Conservation (phyloP, 169 alveolate genomes). For the Plasmodium coatneyi region DNA sequence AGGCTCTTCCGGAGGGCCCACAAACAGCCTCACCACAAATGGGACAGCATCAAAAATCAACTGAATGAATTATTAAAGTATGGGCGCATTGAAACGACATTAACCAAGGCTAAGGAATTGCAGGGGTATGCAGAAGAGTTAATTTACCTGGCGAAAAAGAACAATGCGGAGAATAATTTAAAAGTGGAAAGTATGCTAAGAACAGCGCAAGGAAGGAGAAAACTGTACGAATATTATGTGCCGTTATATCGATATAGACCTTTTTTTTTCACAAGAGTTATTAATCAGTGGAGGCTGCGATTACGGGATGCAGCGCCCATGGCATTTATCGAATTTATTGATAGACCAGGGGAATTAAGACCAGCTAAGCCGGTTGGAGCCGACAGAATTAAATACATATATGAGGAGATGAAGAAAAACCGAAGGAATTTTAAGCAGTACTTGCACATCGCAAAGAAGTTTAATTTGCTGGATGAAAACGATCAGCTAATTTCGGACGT, state of each 20-base stretch:
- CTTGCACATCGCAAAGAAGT: constrained; percentile 80
- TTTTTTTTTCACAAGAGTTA: constrained; percentile 87
- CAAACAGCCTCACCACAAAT: constrained; percentile 89
- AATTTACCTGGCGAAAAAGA: constrained; percentile 86
- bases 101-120: constrained; percentile 89
- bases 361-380: constrained; percentile 91
- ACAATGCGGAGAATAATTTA: constrained; percentile 80
- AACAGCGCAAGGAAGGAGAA: constrained; percentile 88
- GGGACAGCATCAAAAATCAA: constrained; percentile 88
- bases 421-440: constrained; percentile 83
- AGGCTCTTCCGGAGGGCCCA: constrained; percentile 84
- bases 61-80: constrained; percentile 84
- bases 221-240: constrained; percentile 85
- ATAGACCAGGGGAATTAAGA: constrained; percentile 88
- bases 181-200: constrained; percentile 87
- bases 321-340: constrained; percentile 91
- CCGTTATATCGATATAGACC: constrained; percentile 87
- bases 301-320: constrained; percentile 88
- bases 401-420: constrained; percentile 78
- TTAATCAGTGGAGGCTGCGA: constrained; percentile 87
- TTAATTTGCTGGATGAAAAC: constrained; percentile 78
- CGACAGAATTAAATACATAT: constrained; percentile 75
- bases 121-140: constrained; percentile 92
- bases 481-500: constrained; percentile 77
- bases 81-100: constrained; percentile 88